Base-by-base conservation (phyloP, 1,284 basidiomycete species). In the Cerrena zonata region DNA sequence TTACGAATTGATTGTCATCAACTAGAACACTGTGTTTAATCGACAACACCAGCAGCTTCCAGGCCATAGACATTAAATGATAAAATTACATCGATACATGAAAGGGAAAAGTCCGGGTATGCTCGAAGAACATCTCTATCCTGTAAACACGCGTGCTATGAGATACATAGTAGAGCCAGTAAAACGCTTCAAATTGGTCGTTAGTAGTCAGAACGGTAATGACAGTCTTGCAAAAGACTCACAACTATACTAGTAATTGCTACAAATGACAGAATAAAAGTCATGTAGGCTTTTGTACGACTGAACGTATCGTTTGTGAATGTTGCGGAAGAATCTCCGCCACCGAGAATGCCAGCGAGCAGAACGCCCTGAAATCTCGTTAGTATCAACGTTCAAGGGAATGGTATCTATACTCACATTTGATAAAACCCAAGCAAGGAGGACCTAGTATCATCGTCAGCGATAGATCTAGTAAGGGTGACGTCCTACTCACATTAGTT, bases 381-480 rank as follows among this genome's bases (percentile, higher is more conserved):
- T 41, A 7, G 15, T 7, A 7, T 34, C 15, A 34, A 34, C 15
- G 7, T 22, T 7, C 5, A 38, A 42, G 43, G 15, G 27, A 47
- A 36, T n/a, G 15, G 43, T 42, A 36, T 24, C 37, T 15, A 12
- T 25, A 67, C 82, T 58, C 58, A 88, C 89, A 65, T 94, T 94
- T 23, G 88, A 86, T 50, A 94, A 64, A 2, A 91, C 84, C 86
- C 93, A 95, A 2, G 82, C 77, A 45, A 98, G 73, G 40, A 98
- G 71, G 21, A 86, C 81, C 75, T 87, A 48, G 23, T 30, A 19
- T 24, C 30, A 5, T 25, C 26, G 30, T 53, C 47, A 54, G 23
- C 5, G 25, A 13, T 3, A 5, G 41, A 34, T 15, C 30, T 7
- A 34, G 30, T 34, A 34, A 7, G 30, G 15, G 30, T 34, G 15